phyloP scores from a whole-genome alignment of 2,329 filamentous ascomycete species.

The Diaporthe vaccinii region DNA sequence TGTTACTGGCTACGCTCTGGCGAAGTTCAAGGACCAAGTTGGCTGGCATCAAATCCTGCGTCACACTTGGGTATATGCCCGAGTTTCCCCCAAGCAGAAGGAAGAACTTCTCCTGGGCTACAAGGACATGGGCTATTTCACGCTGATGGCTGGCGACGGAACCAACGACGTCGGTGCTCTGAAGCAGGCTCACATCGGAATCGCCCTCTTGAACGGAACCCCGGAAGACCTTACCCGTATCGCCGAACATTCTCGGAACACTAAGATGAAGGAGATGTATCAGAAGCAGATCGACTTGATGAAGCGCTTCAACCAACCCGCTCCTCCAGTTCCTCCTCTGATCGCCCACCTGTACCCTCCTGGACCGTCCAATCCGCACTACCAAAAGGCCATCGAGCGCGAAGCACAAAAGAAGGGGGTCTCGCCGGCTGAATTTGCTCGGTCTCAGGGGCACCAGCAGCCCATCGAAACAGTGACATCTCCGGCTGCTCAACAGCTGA shows the following conservation, averaged over 20 bases:
- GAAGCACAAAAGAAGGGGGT: conserved; percentile 86
- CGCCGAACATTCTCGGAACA: conserved; percentile 91
- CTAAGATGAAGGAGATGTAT: conserved; percentile 98
- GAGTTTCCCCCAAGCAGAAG: conserved; percentile 98
- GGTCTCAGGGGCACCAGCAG: conserved; percentile 64
- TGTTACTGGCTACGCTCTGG: conserved; percentile 92
- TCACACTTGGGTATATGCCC: conserved; percentile 96
- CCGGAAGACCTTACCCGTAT: conserved; percentile 92
- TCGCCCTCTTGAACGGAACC: conserved; percentile 95
- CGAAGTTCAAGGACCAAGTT: conserved; percentile 86
- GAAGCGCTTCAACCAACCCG: conserved; percentile 93
- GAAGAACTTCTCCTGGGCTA: conserved; percentile 97
- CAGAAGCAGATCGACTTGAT: conserved; percentile 95
- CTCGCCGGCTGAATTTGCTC: conserved; percentile 69
- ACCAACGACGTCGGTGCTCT: conserved; percentile 98
- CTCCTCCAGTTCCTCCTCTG: conserved; percentile 89
- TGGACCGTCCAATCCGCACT: conserved; percentile 92
- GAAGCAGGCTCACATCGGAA: conserved; percentile 97
- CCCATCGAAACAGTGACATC: conserved; percentile 75
- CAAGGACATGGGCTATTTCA: conserved; percentile 97
- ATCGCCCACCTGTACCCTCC: conserved; percentile 97
- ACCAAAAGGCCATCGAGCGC: conserved; percentile 89
- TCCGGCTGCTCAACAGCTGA: conserved; percentile 73
- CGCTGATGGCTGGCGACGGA: conserved; percentile 97
- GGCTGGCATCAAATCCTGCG: conserved; percentile 84